Percentiles rank a stretch among this genome's conserved stretches.
Evolutionary conservation across 192 early-diverging fungal species (phyloP).

Genomic region (Coemansia sp.): DNA sequence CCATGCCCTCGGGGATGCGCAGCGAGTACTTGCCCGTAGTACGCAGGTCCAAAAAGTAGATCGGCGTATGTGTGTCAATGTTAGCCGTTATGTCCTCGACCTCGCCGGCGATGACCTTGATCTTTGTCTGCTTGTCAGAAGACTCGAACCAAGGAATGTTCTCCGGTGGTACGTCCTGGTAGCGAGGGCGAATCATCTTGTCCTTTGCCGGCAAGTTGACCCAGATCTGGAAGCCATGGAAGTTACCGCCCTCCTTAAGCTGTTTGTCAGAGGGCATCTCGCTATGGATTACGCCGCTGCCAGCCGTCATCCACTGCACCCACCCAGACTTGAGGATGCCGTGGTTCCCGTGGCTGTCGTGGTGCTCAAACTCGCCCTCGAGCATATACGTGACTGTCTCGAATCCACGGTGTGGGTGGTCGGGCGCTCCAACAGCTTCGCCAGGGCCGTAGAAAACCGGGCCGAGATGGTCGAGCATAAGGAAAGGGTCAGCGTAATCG

Average conservation of each 20-base stretch:
- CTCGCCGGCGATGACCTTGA: conserved; percentile 90
- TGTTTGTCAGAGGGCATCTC: conserved; percentile 66
- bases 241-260: conserved; percentile 47
- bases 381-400: conserved; percentile 78
- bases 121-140: conserved; percentile 44
- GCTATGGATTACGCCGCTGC: conserved; percentile 72
- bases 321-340: conserved; percentile 69
- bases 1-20: conserved; percentile 56
- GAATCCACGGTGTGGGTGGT: conserved; percentile 83
- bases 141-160: conserved; percentile 66
- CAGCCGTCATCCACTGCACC: conserved; percentile 82
- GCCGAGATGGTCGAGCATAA: conserved; percentile 80
- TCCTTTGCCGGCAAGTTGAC: conserved; percentile 75
- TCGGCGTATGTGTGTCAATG: conserved; percentile 78
- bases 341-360: conserved; percentile 76
- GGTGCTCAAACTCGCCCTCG: conserved; percentile 69
- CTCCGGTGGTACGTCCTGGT: conserved; percentile 69
- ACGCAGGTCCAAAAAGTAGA: conserved; percentile 77
- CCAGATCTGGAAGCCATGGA: conserved; percentile 73
- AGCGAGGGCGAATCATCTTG: conserved; percentile 70
- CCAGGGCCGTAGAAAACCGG: conserved; percentile 58
- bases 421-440: conserved; percentile 64
- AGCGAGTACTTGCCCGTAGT: conserved; percentile 60
- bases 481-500: conserved; percentile 85
- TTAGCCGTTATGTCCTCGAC: conserved; percentile 68